Percentiles rank a stretch among this genome's conserved stretches.
These are phyloP conservation scores for Puccinia hordei DNA, from an alignment of 1,284 basidiomycete species.

Conservation along the genomic window DNA sequence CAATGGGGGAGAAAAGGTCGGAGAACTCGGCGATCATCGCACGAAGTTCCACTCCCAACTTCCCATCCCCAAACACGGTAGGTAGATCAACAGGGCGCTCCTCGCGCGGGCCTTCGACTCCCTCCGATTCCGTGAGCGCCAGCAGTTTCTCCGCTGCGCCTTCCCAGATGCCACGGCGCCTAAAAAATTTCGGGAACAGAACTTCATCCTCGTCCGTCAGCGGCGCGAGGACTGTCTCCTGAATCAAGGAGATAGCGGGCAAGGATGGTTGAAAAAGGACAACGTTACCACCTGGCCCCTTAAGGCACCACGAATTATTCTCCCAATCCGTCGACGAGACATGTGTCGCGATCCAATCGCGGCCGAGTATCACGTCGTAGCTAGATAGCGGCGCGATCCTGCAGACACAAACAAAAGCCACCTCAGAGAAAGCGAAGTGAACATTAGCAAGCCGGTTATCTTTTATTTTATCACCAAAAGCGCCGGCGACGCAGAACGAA, in stretches of 20 bases:
- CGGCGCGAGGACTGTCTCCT: too few species aligned
- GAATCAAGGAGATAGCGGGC: too few species aligned
- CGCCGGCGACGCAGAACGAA: background rate
- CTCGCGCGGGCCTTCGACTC: background rate
- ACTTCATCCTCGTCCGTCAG: too few species aligned
- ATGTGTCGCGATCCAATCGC: background rate
- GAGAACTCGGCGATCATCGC: background rate
- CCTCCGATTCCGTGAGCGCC: too few species aligned
- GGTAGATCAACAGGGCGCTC: background rate
- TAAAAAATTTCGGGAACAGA: too few species aligned
- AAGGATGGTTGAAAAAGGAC: background rate
- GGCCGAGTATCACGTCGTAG: background rate
- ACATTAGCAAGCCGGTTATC: background rate
- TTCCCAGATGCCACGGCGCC: too few species aligned
- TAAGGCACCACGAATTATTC: background rate
- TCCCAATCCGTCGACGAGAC: background rate
- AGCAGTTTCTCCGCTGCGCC: too few species aligned
- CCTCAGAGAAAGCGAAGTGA: background rate
- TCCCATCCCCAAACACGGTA: background rate
- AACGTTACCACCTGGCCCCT: background rate
- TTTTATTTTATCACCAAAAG: background rate
- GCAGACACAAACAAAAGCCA: background rate
- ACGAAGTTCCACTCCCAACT: background rate
- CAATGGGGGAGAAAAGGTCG: background rate
- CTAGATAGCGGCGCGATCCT: constrained; percentile 5